phyloP scores from a whole-genome alignment of 768 basidiomycete species.

The Tylopilus sp. region DNA sequence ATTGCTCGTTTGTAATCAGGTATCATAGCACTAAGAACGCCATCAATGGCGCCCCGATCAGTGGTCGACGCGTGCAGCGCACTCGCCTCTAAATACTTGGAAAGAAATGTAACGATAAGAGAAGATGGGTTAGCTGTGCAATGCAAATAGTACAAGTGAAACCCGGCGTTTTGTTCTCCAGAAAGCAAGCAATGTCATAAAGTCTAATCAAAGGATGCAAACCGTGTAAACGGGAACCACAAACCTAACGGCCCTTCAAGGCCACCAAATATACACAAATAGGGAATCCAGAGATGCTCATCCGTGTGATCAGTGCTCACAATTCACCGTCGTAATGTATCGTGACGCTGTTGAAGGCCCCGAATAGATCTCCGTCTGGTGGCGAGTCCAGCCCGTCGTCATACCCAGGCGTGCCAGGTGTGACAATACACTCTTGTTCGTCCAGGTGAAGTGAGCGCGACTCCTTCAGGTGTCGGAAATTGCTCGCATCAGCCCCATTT shows the following conservation, averaged over 20 bases:
- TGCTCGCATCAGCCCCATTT: conserved; percentile 78
- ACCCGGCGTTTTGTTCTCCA: conserved; percentile 13
- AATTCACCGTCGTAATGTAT: conserved; percentile 77
- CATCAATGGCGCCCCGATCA: conserved; percentile 19
- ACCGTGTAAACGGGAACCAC: conserved; percentile 3
- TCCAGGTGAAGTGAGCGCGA: conserved; percentile 90
- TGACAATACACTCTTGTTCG: conserved; percentile 43
- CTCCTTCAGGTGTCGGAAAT: conserved; percentile 90
- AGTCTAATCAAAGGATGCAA: conserved; percentile 19
- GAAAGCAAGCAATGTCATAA: conserved; percentile 19
- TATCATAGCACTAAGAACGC: conserved; percentile 30
- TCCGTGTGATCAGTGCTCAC: conserved; percentile 11
- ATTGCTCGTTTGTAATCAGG: conserved; percentile 28
- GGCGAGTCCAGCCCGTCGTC: conserved; percentile 44
- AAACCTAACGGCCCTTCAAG: conserved; percentile 11
- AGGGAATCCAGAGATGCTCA: background rate
- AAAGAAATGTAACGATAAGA: conserved; percentile 18
- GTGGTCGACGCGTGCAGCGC: conserved; percentile 17
- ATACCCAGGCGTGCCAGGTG: conserved; percentile 39
- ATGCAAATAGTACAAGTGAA: conserved; percentile 36
- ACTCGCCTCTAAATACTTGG: conserved; percentile 22
- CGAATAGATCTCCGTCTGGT: conserved; percentile 69
- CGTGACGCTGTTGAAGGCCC: conserved; percentile 88
- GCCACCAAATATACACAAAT: conserved; percentile 3
- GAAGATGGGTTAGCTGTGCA: conserved; percentile 21